A percentile compares a stretch with the other conserved stretches of the same genome.
Conservation (phyloP, 1,284 basidiomycete genomes). For the Cutaneotrichosporon sp. region DNA sequence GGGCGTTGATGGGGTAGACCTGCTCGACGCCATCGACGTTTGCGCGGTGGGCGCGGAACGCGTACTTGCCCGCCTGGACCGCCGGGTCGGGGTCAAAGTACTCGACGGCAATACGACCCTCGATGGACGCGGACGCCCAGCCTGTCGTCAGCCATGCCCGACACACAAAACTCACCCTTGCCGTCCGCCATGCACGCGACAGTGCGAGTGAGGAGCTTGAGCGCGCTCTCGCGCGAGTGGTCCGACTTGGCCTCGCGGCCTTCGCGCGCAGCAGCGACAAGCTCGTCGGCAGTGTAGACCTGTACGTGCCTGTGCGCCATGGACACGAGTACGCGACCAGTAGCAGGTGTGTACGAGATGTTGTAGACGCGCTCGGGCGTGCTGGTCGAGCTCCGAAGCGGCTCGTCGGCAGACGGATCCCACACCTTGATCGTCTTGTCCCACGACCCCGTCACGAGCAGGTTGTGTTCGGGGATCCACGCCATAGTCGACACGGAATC, state of each 20-base stretch:
- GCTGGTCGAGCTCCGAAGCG: conserved; percentile 55
- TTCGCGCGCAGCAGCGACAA: conserved; percentile 52
- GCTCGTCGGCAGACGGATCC: conserved; percentile 62
- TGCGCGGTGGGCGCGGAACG: conserved; percentile 95
- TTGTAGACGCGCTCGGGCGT: conserved; percentile 80
- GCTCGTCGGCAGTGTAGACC: conserved; percentile 75
- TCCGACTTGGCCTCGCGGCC: conserved; percentile 58
- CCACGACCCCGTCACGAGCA: conserved; percentile 81
- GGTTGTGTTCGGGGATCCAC: conserved; percentile 49
- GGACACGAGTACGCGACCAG: conserved; percentile 68
- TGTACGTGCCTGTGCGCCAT: conserved; percentile 84
- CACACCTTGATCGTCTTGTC: conserved; percentile 81
- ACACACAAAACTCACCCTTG: conserved; percentile 73
- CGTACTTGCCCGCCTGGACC: conserved; percentile 85
- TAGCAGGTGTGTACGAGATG: conserved; percentile 51
- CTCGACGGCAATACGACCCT: conserved; percentile 94
- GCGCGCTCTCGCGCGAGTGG: conserved; percentile 79
- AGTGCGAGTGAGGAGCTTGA: conserved; percentile 91
- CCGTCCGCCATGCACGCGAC: conserved; percentile 88
- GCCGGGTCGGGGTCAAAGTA: conserved; percentile 80
- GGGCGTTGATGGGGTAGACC: conserved; percentile 94
- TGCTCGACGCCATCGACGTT: conserved; percentile 87
- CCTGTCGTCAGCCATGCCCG: conserved; percentile 56
- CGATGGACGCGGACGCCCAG: conserved; percentile 87
- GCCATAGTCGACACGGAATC: conserved; percentile 47